Conservation (phyloP, 257 asterid species). For the Solanum clarkiae region DNA sequence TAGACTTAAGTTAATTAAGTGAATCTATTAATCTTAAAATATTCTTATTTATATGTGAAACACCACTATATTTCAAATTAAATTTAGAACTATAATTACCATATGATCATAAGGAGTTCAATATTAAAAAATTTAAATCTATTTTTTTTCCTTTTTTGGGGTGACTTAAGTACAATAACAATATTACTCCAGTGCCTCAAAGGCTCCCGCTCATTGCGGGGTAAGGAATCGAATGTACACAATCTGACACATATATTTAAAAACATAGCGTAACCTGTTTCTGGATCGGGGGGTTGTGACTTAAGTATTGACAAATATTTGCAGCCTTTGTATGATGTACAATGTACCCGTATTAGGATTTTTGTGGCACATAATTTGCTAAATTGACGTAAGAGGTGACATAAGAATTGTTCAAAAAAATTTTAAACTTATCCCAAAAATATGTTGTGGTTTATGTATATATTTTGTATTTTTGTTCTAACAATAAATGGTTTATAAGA, state of each 20-base stretch:
- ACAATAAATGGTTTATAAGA: not conserved
- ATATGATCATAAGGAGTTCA: not conserved
- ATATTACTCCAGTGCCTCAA: no score
- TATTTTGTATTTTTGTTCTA: not conserved
- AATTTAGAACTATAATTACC: not conserved
- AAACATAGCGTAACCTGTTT: no score
- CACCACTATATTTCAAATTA: not conserved
- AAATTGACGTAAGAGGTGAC: slow-evolving; percentile 1
- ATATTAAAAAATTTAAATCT: not conserved
- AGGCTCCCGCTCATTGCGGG: no score
- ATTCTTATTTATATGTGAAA: not conserved
- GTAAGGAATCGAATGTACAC: no score
- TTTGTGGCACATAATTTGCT: not conserved
- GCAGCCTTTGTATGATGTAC: not conserved
- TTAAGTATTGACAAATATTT: not conserved
- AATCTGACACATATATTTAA: no score
- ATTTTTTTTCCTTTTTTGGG: not conserved
- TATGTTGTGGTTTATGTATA: not conserved
- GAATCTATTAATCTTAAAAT: not conserved
- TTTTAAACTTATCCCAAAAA: not conserved
- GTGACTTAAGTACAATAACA: not conserved
- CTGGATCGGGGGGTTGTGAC: no score
- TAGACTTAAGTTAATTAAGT: not conserved
- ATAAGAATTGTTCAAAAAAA: not conserved
- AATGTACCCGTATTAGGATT: not conserved